phyloP scores from a whole-genome alignment of 768 basidiomycete species.

The Lactifluus hygrophoroides region DNA sequence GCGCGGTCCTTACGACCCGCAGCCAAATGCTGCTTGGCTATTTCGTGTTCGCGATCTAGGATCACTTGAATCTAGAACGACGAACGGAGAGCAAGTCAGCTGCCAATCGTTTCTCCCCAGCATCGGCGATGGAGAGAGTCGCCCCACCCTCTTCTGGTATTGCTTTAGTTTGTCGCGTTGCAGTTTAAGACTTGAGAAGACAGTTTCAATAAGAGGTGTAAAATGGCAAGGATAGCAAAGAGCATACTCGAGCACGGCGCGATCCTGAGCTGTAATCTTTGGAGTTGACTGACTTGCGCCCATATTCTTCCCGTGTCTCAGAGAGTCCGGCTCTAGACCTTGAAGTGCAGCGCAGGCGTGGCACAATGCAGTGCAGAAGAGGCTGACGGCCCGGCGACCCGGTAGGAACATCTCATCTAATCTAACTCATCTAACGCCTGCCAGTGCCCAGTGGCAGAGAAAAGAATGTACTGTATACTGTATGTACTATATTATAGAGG shows the following conservation, averaged over 20 bases:
- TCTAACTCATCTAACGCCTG: too few species aligned
- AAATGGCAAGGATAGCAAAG: slow-evolving; percentile 17
- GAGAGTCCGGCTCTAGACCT: too few species aligned
- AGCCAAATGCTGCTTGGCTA: slow-evolving; percentile 76
- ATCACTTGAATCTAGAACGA: slow-evolving; percentile 67
- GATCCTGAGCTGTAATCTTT: slow-evolving; percentile 89
- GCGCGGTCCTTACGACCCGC: slow-evolving; percentile 84
- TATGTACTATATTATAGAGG: too few species aligned
- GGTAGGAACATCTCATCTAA: too few species aligned
- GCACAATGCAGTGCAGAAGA: neutral
- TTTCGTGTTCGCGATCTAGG: slow-evolving; percentile 80
- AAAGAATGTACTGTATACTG: too few species aligned
- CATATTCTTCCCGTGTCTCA: slow-evolving; percentile 34
- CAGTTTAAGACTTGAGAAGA: slow-evolving; percentile 66
- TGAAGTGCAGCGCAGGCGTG: too few species aligned
- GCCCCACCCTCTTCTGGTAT: slow-evolving; percentile 83
- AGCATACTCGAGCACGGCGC: slow-evolving; percentile 88
- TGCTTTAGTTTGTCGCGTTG: slow-evolving; percentile 94
- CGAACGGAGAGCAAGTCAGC: neutral
- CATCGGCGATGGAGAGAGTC: neutral
- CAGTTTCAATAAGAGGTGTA: slow-evolving; percentile 21
- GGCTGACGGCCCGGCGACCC: neutral
- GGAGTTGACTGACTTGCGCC: slow-evolving; percentile 67
- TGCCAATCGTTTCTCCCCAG: neutral
- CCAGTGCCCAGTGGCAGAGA: too few species aligned